Base-by-base conservation (phyloP, 129 eudicot species). In the Flaveria brownii region DNA sequence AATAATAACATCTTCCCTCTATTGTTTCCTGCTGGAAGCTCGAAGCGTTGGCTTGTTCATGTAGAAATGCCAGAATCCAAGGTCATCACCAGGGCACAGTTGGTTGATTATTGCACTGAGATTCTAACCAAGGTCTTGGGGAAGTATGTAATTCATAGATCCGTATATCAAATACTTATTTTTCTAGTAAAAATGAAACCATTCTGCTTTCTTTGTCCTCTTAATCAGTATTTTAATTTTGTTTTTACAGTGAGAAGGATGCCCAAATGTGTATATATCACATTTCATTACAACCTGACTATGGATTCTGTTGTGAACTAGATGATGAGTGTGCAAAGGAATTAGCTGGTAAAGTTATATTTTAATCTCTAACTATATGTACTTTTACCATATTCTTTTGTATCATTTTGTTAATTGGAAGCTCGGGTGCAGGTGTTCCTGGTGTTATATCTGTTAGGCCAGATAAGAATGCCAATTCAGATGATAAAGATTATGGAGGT, bases 251-350 rank as follows among this genome's bases (percentile, higher is more conserved):
- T 74, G 90, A 89, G 84, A 86, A 83, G 82, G 93, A 94, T 77
- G 97, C 99, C 14, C 97, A 94, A 73, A 94, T 89, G 99, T 94
- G 97, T 71, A 82, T 91, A 33, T 94, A 91, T 84, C 86, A 94
- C 43, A 43, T 89, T 46, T 91, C 97, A 16, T 84, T 90, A 85
- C 84, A 82, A 78, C 83, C 89, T 41, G 78, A 86, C 71, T 86
- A 78, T 54, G 96, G 96, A 78, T 94, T 94, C 87, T 89, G 96
- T 73, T 94, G 97, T 82, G 92, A 84, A 73, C 84, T 91, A 60
- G 96, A 94, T 65, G 96, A 89, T 36, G 90, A 82, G 30, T 89
- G 87, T 80, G 97, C 93, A 55, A 74, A 68, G 80, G 89, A 85
- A 22, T 74, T 94, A 73, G 86, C 87, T 56, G 93, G 98, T 92